Evolutionary conservation across 2,329 filamentous ascomycete genomes (phyloP), one percentile per base, ranked within the genome.

Genomic region (Ophiostoma fasciatum): DNA sequence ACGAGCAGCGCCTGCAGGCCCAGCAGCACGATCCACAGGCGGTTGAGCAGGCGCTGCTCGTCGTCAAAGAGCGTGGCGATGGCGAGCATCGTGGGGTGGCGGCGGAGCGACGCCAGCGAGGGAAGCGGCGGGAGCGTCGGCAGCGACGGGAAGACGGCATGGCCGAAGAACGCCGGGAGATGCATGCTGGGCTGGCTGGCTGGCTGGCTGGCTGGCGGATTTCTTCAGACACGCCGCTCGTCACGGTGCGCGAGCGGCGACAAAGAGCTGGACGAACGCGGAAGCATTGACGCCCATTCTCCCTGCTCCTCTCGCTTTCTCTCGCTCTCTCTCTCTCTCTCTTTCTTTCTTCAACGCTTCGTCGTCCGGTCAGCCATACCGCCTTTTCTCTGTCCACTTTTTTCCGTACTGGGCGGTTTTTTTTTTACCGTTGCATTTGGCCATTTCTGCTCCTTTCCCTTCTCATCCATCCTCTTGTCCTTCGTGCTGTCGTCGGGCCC

Each of bases 11-110:
- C 49, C 41, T 54, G 47, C 4, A 54, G 36, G 17, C 47, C 46
- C 12, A 54, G 37, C 28, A 54, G 40, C 12, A 45, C 41, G 22
- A 52, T 46, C 51, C 51, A 54, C 21, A 54, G 37, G 23, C 41
- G 41, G 43, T 54, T 51, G 18, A 54, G 48, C 20, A 53, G 34
- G 32, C 46, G 38, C 42, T 53, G 44, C 34, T 54, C 51, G 34
- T 49, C 45, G 27, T 42, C 43, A 31, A 46, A 40, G 30, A 51
- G 42, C 5, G 37, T 42, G 6, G 37, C 44, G 13, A 46, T 45
- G 9, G 33, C 29, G 18, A 46, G 39, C 42, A 46, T 46, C 12
- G 14, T 33, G 25, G 36, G 32, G n/a, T 28, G 37, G 10, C 31
- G 28, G 14, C 30, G 33, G 15, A 38, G 29, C 11, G 31, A 31